Evolutionary conservation across 1,284 basidiomycete species (phyloP), one percentile per base, ranked within the genome.

Genomic region (Puccinia coronata): DNA sequence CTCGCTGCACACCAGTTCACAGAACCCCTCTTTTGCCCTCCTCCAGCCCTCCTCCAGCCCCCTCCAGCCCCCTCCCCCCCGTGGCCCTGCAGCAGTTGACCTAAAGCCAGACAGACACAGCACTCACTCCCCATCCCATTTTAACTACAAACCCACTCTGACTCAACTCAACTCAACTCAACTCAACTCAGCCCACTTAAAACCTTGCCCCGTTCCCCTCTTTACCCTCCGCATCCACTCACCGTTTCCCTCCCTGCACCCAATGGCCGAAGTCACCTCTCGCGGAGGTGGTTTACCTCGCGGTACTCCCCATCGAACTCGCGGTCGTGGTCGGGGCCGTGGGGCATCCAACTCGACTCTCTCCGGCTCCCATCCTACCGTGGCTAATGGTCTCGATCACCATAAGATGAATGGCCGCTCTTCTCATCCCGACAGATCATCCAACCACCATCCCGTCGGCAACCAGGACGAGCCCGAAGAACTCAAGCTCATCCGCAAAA

Each of bases 221-320:
- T 72, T 34, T 6, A 39, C 36, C 36, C 14, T 63, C 20, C 36
- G 6, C 23, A 18, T 23, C 16, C 49, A 28, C 20, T 55, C 20
- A 74, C 49, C 36, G 39, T 76, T 34, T 1, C 59, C 14, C 9
- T 14, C n/a, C n/a, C n/a, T n/a, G n/a, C 23, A 49, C 47, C 57
- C 43, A 72, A 80, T 80, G 79, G 79, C 79, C 72, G 70, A 80
- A 80, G 79, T 80, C 41, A 65, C 79, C 79, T 63, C 79, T 53
- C 79, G 79, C 51, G 79, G 79, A 80, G 70, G 79, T 80, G 70
- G 59, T 28, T 47, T 80, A 39, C 55, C 77, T 47, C 65, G 77
- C 31, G 53, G 63, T 47, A 55, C 34, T 43, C 51, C 67, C 36
- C 75, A 65, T 23, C 47, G 77, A 57, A 55, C 53, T 47, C 67